Evolutionary conservation across 2,329 filamentous ascomycete genomes (phyloP), one percentile per base, ranked within the genome.

Genomic region (Aspergillus ustus): DNA sequence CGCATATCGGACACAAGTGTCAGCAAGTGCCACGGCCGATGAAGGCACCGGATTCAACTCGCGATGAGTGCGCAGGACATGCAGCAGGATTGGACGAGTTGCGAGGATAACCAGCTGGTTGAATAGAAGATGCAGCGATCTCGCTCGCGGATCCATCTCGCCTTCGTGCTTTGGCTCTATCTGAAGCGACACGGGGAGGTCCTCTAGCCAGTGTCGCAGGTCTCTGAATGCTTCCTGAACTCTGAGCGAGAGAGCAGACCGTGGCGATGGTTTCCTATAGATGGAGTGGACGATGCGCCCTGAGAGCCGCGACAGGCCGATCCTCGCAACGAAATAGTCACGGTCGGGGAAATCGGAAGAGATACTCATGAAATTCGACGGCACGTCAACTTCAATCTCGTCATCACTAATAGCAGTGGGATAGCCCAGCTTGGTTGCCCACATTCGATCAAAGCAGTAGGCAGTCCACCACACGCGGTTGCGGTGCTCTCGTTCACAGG

Each of bases 101-200:
- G 51, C 34, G 34, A 44, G 34, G 8, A 53, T 53, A 13, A 22
- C 37, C 1, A 53, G 34, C 20, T 53, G 34, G 9, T 53, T 53
- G 51, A 53, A 53, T 11, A 53, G 51, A 43, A 44, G 51, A 43
- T 53, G 51, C 8, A 53, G 51, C 2, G 34, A 53, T 15, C 51
- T 34, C 9, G 34, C 34, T 17, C 34, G 25, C 6, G 51, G 51
- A 9, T 53, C 51, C 15, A 34, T n/a, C 8, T 53, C 51, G 2
- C 29, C 34, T 28, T 53, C 51, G 6, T 15, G 15, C 2, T 37
- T 20, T 1, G 34, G 7, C 4, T 34, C n/a, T 7, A 22, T 17
- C 11, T 22, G 51, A 2, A 53, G 34, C 17, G 51, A 43, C 2
- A 22, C 11, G 13, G 51, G 34, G 11, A 53, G 13, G 7, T 53